A percentile compares a stretch with the other conserved stretches of the same genome.
These are phyloP conservation scores for Yamadazyma kanchanaburiensis DNA, from an alignment of 1,139 yeast genomes.

Conservation along the genomic window DNA sequence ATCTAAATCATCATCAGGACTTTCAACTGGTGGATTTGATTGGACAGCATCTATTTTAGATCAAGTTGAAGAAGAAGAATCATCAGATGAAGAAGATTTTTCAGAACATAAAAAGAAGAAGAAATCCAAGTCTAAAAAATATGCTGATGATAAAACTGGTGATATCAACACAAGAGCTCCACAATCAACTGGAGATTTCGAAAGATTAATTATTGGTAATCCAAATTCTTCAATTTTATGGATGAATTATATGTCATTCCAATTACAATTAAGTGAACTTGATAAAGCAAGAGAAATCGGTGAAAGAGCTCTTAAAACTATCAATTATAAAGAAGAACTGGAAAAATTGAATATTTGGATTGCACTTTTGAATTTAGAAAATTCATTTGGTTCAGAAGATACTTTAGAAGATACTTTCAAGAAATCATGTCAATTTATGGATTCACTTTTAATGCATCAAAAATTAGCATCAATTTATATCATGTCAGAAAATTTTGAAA, in stretches of 20 bases:
- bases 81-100: constrained; percentile 53
- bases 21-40: constrained; percentile 81
- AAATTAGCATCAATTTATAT: constrained; percentile 73
- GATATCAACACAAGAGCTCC: constrained; percentile 84
- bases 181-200: constrained; percentile 87
- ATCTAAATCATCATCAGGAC: constrained; percentile 41
- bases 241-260: constrained; percentile 99
- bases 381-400: constrained; percentile 86
- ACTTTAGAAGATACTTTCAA: constrained; percentile 76
- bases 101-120: constrained; percentile 43
- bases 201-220: constrained; percentile 82
- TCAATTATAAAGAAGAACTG: constrained; percentile 86
- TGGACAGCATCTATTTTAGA: constrained; percentile 91
- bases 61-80: constrained; percentile 62
- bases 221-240: constrained; percentile 93
- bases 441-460: constrained; percentile 74
- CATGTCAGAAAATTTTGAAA: constrained; percentile 65
- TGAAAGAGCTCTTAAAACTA: constrained; percentile 86
- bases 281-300: constrained; percentile 94
- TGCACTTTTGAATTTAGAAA: constrained; percentile 90
- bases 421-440: constrained; percentile 89
- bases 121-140: constrained; percentile 40
- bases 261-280: constrained; percentile 86
- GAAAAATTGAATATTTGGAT: constrained; percentile 96
- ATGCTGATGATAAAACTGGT: constrained; percentile 77